A percentile compares a stretch with the other conserved stretches of the same genome.
Conservation (phyloP, 1,284 basidiomycete genomes). For the Austroboletus niveus region DNA sequence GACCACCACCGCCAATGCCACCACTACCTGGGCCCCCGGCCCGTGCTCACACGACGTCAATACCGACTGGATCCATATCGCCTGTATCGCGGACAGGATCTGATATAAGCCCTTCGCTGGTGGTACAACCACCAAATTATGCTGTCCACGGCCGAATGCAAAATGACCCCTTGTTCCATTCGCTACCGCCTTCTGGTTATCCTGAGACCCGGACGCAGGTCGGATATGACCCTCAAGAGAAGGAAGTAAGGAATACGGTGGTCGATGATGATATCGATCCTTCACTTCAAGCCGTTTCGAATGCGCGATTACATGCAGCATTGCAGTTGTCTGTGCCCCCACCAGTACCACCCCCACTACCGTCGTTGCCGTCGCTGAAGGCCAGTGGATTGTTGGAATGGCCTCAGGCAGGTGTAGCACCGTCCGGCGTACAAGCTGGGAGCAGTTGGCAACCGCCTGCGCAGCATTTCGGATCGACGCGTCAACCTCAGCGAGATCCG, state of each 20-base stretch:
- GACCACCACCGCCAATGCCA: slow-evolving; percentile 16
- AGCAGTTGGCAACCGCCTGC: slow-evolving; percentile 24
- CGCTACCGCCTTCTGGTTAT: slow-evolving; percentile 13
- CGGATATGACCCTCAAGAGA: slow-evolving; percentile 26
- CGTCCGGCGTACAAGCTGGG: slow-evolving; percentile 11
- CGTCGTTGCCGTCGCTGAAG: slow-evolving; percentile 67
- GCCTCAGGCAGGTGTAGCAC: slow-evolving; percentile 22
- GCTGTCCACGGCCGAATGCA: slow-evolving; percentile 16
- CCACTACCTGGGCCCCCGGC: slow-evolving; percentile 14
- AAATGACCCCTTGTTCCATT: slow-evolving; percentile 18
- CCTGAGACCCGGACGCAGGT: slow-evolving; percentile 18
- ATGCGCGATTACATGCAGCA: slow-evolving; percentile 16
- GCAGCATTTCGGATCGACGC: slow-evolving; percentile 24
- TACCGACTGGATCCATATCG: slow-evolving; percentile 19
- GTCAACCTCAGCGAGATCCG: slow-evolving; percentile 13
- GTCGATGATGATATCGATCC: slow-evolving; percentile 34
- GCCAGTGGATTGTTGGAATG: slow-evolving; percentile 67
- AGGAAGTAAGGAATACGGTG: slow-evolving; percentile 20
- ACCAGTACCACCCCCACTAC: slow-evolving; percentile 12
- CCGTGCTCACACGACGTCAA: slow-evolving; percentile 14
- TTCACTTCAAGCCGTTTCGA: slow-evolving; percentile 24
- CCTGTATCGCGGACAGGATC: slow-evolving; percentile 21
- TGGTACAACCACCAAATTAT: slow-evolving; percentile 11
- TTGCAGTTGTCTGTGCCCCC: slow-evolving; percentile 11
- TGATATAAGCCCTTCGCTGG: slow-evolving; percentile 17